Conservation (phyloP, 441 rosid genomes). For the Syzygium syzygioides region DNA sequence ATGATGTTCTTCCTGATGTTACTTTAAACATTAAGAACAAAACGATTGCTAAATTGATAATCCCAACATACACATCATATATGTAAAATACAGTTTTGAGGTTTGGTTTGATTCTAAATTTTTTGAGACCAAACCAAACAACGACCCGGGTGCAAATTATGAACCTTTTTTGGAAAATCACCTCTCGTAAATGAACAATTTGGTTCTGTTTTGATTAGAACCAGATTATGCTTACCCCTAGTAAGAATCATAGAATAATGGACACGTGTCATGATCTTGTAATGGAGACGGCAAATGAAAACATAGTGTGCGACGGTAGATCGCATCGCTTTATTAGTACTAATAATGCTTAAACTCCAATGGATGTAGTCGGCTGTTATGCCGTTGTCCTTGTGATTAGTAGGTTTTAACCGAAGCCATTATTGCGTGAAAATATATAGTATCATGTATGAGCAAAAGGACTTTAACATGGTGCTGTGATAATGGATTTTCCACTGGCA, state of each 20-base stretch:
- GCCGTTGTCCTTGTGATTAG: background rate
- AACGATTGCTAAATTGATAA: background rate
- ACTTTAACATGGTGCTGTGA: background rate
- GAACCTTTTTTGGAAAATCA: background rate
- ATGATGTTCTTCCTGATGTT: background rate
- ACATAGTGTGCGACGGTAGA: background rate
- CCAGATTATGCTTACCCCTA: background rate
- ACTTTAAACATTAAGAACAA: background rate
- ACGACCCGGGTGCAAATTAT: background rate
- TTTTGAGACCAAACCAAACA: background rate
- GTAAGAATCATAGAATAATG: background rate
- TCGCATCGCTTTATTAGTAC: background rate
- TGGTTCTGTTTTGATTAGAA: background rate
- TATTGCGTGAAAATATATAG: background rate
- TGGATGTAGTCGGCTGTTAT: background rate
- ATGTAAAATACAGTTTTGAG: background rate
- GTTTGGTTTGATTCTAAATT: background rate
- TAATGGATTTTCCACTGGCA: background rate
- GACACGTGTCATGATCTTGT: background rate
- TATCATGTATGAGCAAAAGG: background rate
- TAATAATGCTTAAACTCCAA: background rate
- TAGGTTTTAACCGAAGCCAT: background rate
- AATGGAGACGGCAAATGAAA: background rate
- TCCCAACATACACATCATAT: background rate
- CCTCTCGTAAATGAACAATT: background rate